These are phyloP conservation scores for Boechera retrofracta DNA, from an alignment of 345 rosid genomes.

Conservation along the genomic window DNA sequence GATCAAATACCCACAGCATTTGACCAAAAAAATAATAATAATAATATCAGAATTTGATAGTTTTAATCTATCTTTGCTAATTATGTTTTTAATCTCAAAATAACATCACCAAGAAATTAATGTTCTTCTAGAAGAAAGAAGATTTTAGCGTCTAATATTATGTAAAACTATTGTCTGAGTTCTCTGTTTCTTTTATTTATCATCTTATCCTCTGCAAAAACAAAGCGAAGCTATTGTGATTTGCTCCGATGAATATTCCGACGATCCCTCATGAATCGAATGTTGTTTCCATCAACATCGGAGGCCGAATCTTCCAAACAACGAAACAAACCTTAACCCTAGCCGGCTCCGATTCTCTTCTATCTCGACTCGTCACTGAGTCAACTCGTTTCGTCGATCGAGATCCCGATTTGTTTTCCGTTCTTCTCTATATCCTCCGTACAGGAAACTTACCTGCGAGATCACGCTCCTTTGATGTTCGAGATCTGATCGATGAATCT, in stretches of 20 bases:
- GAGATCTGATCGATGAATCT: slow-evolving; percentile 81
- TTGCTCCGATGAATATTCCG: slow-evolving; percentile 36
- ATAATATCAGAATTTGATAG: too few relatives aligned
- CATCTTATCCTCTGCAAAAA: background rate
- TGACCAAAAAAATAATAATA: too few relatives aligned
- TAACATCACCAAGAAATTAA: too few relatives aligned
- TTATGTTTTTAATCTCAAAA: too few relatives aligned
- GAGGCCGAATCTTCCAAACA: slow-evolving; percentile 78
- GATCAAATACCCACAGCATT: too few relatives aligned
- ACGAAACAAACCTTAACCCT: slow-evolving; percentile 70
- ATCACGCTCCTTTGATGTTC: slow-evolving; percentile 63
- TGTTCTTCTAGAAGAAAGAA: too few relatives aligned
- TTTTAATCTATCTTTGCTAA: too few relatives aligned
- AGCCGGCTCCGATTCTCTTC: slow-evolving; percentile 69
- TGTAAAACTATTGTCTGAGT: too few relatives aligned
- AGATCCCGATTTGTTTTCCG: slow-evolving; percentile 81
- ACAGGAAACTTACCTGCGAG: slow-evolving; percentile 81
- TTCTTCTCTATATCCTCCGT: slow-evolving; percentile 76
- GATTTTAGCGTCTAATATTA: too few relatives aligned
- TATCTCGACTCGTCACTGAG: slow-evolving; percentile 56
- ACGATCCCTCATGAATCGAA: slow-evolving; percentile 36
- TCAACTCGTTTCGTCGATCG: slow-evolving; percentile 75
- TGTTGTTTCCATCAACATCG: slow-evolving; percentile 69
- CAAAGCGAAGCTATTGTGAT: background rate
- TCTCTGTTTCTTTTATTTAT: too few relatives aligned